Percentiles rank a stretch among this genome's conserved stretches.
Evolutionary conservation across 1,139 yeast genomes (phyloP).

Genomic region (Magnusiomyces suaveolens): DNA sequence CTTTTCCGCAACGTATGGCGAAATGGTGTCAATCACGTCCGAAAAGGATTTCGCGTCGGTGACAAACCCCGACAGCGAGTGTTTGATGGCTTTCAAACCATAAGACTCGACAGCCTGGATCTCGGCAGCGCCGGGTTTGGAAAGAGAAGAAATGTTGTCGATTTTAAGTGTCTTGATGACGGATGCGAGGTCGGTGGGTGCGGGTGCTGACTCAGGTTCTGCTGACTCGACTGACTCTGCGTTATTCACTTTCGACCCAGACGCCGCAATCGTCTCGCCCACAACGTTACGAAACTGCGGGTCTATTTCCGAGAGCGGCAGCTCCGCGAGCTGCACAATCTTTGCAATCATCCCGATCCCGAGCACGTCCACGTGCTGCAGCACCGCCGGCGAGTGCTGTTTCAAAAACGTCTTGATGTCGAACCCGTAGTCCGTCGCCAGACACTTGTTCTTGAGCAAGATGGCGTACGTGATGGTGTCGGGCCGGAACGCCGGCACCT

Average conservation of each 20-base stretch:
- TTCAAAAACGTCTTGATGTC: constrained; percentile 4
- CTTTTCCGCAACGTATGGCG: constrained; percentile 30
- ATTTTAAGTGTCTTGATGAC: constrained; percentile 7
- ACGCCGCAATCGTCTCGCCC: not conserved
- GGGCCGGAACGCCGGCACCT: constrained; percentile 23
- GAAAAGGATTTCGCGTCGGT: constrained; percentile 18
- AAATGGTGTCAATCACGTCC: constrained; percentile 17
- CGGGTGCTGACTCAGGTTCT: not conserved
- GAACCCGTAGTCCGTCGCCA: constrained; percentile 19
- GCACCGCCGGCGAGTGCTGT: constrained; percentile 31
- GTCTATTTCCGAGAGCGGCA: constrained; percentile 32
- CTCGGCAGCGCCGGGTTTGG: constrained; percentile 46
- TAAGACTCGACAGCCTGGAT: constrained; percentile 65
- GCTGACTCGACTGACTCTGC: no score
- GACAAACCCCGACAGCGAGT: constrained; percentile 58
- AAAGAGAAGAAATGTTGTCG: constrained; percentile 27
- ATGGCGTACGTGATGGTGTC: constrained; percentile 32
- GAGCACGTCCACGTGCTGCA: constrained; percentile 58
- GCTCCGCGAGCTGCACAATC: constrained; percentile 31
- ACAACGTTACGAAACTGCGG: constrained; percentile 26
- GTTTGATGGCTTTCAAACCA: constrained; percentile 73
- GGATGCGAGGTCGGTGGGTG: not conserved
- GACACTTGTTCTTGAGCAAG: constrained; percentile 27
- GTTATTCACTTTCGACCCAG: no score
- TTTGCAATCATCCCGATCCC: constrained; percentile 52